Conservation (phyloP, 2,329 filamentous ascomycete species). For the Acrodontium crateriforme region DNA sequence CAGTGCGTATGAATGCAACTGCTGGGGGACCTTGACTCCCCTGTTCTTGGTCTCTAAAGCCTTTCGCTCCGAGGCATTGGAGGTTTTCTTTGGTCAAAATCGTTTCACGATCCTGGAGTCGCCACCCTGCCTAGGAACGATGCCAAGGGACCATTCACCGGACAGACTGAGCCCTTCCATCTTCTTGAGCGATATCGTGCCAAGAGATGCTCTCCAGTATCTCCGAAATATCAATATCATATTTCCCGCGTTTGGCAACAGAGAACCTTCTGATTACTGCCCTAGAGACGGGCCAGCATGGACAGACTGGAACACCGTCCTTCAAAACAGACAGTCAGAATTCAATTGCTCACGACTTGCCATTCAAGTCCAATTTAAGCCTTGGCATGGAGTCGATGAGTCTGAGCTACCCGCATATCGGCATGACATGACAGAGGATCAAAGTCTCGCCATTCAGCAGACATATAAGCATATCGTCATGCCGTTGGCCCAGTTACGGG, state of each 20-base stretch:
- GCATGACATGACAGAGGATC: background rate
- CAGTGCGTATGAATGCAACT: background rate
- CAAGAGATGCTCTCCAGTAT: background rate
- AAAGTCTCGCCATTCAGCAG: background rate
- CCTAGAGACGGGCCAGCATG: background rate
- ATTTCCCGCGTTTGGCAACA: background rate
- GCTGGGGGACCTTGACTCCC: background rate
- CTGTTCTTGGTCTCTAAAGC: background rate
- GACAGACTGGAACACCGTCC: background rate
- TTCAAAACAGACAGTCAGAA: background rate
- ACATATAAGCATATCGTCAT: background rate
- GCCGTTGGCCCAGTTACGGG: background rate
- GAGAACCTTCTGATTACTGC: background rate
- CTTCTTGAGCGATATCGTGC: background rate
- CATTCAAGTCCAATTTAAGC: background rate
- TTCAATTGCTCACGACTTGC: background rate
- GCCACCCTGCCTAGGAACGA: no score
- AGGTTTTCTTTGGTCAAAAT: conserved; percentile 1
- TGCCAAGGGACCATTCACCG: no score
- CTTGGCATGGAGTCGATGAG: background rate
- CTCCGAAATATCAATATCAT: background rate
- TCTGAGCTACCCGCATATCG: background rate
- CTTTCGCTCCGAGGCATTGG: conserved; percentile 1
- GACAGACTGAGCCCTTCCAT: no score
- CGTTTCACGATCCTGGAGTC: background rate